Base-by-base conservation (phyloP, 2,329 filamentous ascomycete species). In the Beauveria brongniartii region DNA sequence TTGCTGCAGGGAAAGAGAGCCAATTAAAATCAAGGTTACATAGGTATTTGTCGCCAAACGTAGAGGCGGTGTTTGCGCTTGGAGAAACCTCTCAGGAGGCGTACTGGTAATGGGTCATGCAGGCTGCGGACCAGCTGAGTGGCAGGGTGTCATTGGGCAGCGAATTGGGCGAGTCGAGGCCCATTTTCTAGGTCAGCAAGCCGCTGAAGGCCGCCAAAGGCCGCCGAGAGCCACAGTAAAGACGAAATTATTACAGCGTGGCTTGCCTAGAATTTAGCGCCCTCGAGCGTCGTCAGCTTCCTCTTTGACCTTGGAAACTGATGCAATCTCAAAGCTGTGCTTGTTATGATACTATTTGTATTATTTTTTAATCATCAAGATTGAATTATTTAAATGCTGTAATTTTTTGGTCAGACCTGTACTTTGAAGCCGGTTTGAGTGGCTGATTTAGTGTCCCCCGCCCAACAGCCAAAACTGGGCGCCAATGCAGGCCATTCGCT, bases 401-500 rank as follows among this genome's bases (percentile, higher is more conserved):
- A 16, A 37, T 37, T 37, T 37, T 37, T 16, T 37, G 34, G 34
- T 14, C 34, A 37, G 34, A 6, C 34, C 3, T 37, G 34, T 37
- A 22, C 5, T 26, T 26, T 24, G 22, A 18, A 16, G 44, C 14
- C 44, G 6, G 2, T 26, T 24, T 18, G 12, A 47, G 53, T 30
- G 53, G 53, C 53, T 53, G 28, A n/a, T 9, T 28, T 51, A 51
- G 55, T 47, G 46, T 24, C 12, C 24, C 12, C 20, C 10, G 22
- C 28, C 44, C 28, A 26, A 55, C 20, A 26, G 37, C 43, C 43
- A 40, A 24, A 34, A 22, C 55, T 58, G 55, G 55, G 47, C 55
- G 46, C 55, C 55, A 58, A 58, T 58, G 55, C 55, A 57, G 55
- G 12, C 43, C 14, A 24, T n/a, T 18, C 40, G 51, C 44, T 16